These are phyloP conservation scores for Spathaspora sp. DNA, from an alignment of 1,139 yeast species.

Conservation along the genomic window DNA sequence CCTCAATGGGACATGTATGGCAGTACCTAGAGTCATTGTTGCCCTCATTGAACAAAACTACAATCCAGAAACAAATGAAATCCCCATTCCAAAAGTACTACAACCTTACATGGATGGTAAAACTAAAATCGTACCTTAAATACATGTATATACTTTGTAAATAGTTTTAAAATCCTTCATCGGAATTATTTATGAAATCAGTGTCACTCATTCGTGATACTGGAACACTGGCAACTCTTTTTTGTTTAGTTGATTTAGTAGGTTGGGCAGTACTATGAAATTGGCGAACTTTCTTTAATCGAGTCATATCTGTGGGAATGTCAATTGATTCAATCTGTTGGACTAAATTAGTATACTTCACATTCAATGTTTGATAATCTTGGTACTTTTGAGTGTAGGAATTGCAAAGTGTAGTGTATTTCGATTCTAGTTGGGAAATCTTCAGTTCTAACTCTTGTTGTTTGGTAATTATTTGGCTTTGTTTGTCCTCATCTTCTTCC, in stretches of 20 bases:
- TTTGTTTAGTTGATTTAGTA: conserved; percentile 11
- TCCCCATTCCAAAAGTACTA: conserved; percentile 68
- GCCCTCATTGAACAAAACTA: conserved; percentile 87
- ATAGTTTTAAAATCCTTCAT: conserved; percentile 16
- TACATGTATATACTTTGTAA: conserved; percentile 3
- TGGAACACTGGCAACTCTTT: conserved; percentile 37
- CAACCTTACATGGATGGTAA: conserved; percentile 66
- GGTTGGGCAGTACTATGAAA: conserved; percentile 26
- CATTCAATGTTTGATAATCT: conserved; percentile 23
- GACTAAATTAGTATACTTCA: conserved; percentile 24
- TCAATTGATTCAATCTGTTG: conserved; percentile 9
- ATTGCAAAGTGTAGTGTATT: conserved; percentile 22
- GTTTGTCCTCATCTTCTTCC: not conserved
- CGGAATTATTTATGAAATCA: conserved; percentile 23
- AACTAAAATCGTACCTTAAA: conserved; percentile 29
- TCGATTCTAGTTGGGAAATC: conserved; percentile 15
- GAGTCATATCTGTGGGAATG: conserved; percentile 7
- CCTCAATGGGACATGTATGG: conserved; percentile 93
- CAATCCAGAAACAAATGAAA: conserved; percentile 53
- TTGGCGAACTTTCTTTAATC: conserved; percentile 27
- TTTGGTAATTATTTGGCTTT: not conserved
- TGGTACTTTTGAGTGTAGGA: conserved; percentile 28
- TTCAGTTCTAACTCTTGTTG: conserved; percentile 8
- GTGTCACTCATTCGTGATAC: conserved; percentile 5
- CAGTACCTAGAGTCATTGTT: conserved; percentile 86